phyloP scores from a whole-genome alignment of 2,329 filamentous ascomycete genomes.

The Fusarium pseudonygamai region DNA sequence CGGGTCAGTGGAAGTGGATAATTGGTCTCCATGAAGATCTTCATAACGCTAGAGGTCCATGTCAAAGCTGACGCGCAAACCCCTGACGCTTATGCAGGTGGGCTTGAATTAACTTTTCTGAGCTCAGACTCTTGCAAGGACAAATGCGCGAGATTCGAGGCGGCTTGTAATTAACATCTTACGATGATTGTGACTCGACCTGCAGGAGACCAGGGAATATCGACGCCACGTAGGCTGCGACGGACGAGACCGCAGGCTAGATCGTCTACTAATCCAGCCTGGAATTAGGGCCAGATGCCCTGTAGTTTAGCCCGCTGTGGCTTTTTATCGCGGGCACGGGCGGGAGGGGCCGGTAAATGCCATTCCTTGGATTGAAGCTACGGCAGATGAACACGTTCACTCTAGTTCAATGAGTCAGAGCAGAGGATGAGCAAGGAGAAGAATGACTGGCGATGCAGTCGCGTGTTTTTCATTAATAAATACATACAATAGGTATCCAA shows the following conservation, averaged over 20 bases:
- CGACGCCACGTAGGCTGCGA: conserved; percentile 2
- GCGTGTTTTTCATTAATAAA: conserved; percentile 19
- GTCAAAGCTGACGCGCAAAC: neutral
- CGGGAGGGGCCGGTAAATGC: conserved; percentile 14
- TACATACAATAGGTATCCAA: conserved; percentile 15
- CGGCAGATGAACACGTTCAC: neutral
- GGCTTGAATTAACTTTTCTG: neutral
- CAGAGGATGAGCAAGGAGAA: neutral
- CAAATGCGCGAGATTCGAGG: neutral
- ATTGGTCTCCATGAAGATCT: neutral
- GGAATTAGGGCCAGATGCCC: neutral
- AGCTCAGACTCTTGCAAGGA: neutral
- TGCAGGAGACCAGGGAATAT: neutral
- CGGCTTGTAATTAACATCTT: neutral
- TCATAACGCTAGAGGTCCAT: neutral
- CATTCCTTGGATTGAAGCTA: neutral
- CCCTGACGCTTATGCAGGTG: neutral
- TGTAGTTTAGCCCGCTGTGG: neutral
- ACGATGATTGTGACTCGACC: neutral
- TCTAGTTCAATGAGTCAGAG: neutral
- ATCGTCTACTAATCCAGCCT: neutral
- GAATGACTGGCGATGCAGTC: conserved; percentile 20
- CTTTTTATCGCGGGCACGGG: neutral
- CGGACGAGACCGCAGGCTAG: neutral
- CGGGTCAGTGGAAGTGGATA: neutral